Evolutionary conservation across 768 basidiomycete genomes (phyloP), one percentile per base, ranked within the genome.

Genomic region (Boletus bicolor): DNA sequence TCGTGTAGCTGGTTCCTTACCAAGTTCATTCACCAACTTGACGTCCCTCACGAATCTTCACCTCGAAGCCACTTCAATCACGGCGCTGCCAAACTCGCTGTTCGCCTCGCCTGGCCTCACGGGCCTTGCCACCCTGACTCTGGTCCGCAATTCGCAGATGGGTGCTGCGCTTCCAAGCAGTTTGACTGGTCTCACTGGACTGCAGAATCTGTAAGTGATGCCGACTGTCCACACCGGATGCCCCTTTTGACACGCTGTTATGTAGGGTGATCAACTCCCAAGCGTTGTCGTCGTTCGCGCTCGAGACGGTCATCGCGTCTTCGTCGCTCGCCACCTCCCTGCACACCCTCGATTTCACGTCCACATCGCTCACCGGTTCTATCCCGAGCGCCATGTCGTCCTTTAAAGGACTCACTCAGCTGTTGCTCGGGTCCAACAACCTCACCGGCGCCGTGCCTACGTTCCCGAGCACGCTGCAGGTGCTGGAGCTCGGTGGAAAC

Each of bases 61-160:
- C 43, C 61, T 79, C 6, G 71, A 78, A 63, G 68, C 74, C 4
- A 80, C 79, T 7, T 69, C 69, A 8, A 70, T 79, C 47, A 69
- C 64, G 14, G 52, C 71, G 19, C 55, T 79, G 21, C 72, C 74
- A 4, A 64, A 72, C 53, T 60, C 62, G 45, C 34, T 75, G 34
- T 74, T 76, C 50, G 49, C 64, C n/a, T 71, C 70, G 10, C 65
- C 67, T 28, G 67, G 65, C 1, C 58, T 76, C n/a, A 65, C 62
- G 19, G 67, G 59, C 17, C 55, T 79, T 24, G 68, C 72, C 11
- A 68, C 73, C 37, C 59, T 79, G 14, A 68, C 68, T 15, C 66
- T 80, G 26, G 67, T 76, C 24, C 71, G 72, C 60, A 80, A 80
- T 63, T 55, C 66, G 14, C 61, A 75, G 41, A 72, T 81, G 68